Evolutionary conservation across 2,329 filamentous ascomycete genomes (phyloP).

Genomic region (Fusarium hainanense): DNA sequence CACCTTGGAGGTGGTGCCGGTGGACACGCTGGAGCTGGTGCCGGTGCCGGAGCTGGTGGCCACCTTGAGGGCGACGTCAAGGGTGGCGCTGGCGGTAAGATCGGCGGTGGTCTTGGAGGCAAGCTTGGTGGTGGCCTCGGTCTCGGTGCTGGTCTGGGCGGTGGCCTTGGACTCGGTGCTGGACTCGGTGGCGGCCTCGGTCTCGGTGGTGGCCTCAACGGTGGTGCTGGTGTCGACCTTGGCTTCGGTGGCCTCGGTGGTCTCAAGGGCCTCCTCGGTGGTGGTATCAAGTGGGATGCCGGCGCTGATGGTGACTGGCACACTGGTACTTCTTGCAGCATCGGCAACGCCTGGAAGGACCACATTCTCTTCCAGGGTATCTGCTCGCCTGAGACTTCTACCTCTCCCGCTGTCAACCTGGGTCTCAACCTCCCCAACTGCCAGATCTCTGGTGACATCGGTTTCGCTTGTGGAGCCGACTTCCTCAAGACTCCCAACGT

Average conservation of each 20-base stretch:
- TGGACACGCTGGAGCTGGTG: not conserved
- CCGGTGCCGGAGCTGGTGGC: not conserved
- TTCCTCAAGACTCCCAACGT: constrained; percentile 55
- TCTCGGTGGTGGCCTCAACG: not conserved
- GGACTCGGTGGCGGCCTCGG: not conserved
- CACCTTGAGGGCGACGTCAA: not conserved
- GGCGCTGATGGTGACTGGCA: constrained; percentile 14
- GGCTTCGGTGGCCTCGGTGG: constrained; percentile 6
- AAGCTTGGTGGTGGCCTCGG: not conserved
- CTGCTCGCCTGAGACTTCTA: constrained; percentile 30
- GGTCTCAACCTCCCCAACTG: constrained; percentile 42
- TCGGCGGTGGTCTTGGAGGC: not conserved
- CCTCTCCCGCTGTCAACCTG: constrained; percentile 39
- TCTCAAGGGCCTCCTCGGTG: constrained; percentile 12
- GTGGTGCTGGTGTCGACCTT: constrained; percentile 2
- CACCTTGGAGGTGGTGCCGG: constrained; percentile 1
- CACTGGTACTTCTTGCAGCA: constrained; percentile 29
- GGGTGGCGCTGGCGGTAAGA: not conserved
- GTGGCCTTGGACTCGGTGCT: not conserved
- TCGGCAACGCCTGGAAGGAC: constrained; percentile 30
- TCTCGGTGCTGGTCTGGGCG: not conserved
- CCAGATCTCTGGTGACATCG: constrained; percentile 61
- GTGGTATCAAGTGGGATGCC: constrained; percentile 13
- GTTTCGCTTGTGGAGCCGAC: constrained; percentile 56
- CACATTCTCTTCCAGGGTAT: constrained; percentile 36